Evolutionary conservation across 2,329 filamentous ascomycete genomes (phyloP), one percentile per base, ranked within the genome.

Genomic region (Fusarium illudens): DNA sequence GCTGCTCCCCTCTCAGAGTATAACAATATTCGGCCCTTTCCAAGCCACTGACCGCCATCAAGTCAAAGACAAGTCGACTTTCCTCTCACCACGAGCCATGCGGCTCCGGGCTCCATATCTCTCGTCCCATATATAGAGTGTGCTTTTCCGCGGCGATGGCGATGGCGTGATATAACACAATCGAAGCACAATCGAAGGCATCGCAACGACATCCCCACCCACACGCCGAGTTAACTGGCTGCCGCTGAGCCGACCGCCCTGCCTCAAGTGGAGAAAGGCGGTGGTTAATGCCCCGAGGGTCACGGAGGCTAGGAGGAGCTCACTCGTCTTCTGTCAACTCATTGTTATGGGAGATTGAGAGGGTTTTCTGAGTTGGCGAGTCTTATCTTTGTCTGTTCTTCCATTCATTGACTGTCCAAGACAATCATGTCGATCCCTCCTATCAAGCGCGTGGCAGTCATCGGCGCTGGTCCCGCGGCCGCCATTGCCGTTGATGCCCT

Each of bases 401-500:
- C 15, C 25, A 29, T n/a, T 25, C 12, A n/a, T 17, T 36, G 13
- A 10, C 3, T 0, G 4, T 9, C 2, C 19, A 29, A 10, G 30
- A 29, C 11, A 34, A 34, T 8, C 25, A 71, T 71, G 68, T 4
- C 62, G 20, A 32, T 50, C 15, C 30, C 64, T 49, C 49, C 60
- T 2, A 46, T 67, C 6, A 78, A 77, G 55, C 75, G 78, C 30
- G 83, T 90, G 12, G 88, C 87, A 17, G 82, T 90, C 6, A 87
- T 90, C 68, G 88, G 88, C 7, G 82, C 86, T 3, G 88, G 88
- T 6, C 88, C 88, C 7, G 82, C 85, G 4, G 88, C 88, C 3
- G 85, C 85, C 12, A 89, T 89, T 58, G 77, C 87, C 0, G 83
- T 88, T 4, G 87, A 90, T 78, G 87, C 88, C 5, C 75, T 90